Percentiles rank a stretch among this genome's conserved stretches.
phyloP scores from a whole-genome alignment of 164 flowering plant genomes.

The Platanus orientalis region DNA sequence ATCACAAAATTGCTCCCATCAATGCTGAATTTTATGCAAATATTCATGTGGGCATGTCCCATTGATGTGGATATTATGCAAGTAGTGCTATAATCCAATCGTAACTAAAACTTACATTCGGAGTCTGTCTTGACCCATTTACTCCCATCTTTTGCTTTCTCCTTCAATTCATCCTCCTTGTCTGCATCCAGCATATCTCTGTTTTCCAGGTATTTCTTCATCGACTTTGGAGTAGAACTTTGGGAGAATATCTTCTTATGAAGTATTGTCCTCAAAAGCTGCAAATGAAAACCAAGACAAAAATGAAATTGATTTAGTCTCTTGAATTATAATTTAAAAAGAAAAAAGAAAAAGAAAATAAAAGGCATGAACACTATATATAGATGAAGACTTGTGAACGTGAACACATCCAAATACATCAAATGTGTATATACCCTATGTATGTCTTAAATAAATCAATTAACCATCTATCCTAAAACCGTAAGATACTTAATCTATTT shows the following conservation, averaged over 20 bases:
- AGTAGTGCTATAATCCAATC: neutral
- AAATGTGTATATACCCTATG: too few relatives aligned
- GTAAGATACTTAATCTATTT: too few relatives aligned
- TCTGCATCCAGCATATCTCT: slow-evolving; percentile 20
- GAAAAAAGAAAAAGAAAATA: too few relatives aligned
- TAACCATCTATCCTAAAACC: too few relatives aligned
- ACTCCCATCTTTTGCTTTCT: slow-evolving; percentile 27
- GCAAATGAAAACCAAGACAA: slow-evolving; percentile 6
- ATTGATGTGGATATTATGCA: too few relatives aligned
- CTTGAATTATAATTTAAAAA: too few relatives aligned
- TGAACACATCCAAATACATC: too few relatives aligned
- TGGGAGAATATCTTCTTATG: slow-evolving; percentile 64
- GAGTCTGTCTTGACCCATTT: slow-evolving; percentile 96
- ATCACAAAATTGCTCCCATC: slow-evolving; percentile 6
- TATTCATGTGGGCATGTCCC: neutral
- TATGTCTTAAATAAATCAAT: too few relatives aligned
- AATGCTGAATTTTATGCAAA: neutral
- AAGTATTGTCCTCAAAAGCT: slow-evolving; percentile 70
- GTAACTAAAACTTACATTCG: slow-evolving; percentile 52
- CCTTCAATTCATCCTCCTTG: slow-evolving; percentile 29
- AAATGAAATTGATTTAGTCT: too few relatives aligned
- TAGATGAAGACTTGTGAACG: too few relatives aligned
- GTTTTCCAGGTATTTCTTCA: slow-evolving; percentile 45
- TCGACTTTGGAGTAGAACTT: slow-evolving; percentile 32
- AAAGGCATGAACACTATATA: too few relatives aligned